These are phyloP conservation scores for Schizochytrium sp. DNA, from an alignment of 108 stramenopile species.

Conservation along the genomic window DNA sequence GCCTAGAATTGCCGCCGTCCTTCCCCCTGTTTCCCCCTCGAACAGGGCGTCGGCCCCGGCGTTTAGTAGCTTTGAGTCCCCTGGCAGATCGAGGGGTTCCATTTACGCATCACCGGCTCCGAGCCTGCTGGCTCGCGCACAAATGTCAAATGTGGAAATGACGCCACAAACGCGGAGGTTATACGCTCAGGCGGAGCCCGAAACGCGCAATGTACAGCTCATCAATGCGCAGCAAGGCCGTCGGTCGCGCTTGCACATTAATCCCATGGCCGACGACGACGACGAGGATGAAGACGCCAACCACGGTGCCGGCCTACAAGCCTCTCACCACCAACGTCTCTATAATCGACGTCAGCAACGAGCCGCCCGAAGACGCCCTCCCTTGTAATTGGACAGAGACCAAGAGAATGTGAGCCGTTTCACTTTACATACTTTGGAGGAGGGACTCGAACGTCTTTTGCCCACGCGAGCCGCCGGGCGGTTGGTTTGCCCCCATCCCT, in stretches of 20 bases:
- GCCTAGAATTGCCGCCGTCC: neutral
- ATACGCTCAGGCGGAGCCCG: neutral
- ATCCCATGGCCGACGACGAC: neutral
- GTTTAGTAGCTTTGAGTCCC: neutral
- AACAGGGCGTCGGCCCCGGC: neutral
- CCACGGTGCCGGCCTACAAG: no score
- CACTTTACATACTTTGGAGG: no score
- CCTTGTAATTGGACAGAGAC: no score
- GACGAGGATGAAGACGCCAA: neutral
- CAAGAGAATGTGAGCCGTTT: no score
- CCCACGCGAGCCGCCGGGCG: no score
- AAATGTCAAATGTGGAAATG: neutral
- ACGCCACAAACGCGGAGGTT: neutral
- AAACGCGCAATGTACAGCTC: neutral
- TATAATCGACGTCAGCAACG: no score
- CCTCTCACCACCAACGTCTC: no score
- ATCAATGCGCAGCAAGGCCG: neutral
- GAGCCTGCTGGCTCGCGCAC: neutral
- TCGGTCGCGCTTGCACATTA: neutral
- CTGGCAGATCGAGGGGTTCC: neutral
- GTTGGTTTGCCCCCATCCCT: neutral
- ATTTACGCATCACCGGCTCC: neutral
- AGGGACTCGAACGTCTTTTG: no score
- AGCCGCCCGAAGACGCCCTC: no score
- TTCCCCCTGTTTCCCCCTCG: neutral